Conservation (phyloP, 176 grass and related monocot species). For the Dactylis glomerata region DNA sequence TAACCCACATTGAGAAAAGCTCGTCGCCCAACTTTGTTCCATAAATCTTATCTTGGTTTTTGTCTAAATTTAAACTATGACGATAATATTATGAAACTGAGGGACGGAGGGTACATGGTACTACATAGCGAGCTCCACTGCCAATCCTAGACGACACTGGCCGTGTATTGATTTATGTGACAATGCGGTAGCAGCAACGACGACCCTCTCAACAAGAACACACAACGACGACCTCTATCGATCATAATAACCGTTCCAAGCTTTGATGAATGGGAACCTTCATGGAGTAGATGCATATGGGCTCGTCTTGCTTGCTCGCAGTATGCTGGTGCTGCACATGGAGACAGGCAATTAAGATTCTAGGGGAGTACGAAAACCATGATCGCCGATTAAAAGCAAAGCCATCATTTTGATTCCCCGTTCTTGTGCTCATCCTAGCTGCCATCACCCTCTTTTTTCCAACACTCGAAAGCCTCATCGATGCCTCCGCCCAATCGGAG, state of each 20-base stretch:
- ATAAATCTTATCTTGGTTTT: too few relatives aligned
- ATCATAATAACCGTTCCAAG: constrained; percentile 9
- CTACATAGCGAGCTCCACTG: background rate
- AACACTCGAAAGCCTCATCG: constrained; percentile 19
- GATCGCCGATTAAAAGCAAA: constrained; percentile 48
- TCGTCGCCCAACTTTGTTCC: too few relatives aligned
- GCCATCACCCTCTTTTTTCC: background rate
- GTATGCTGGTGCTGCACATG: background rate
- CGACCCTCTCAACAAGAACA: too few relatives aligned
- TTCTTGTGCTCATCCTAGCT: constrained; percentile 11
- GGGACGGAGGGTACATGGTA: too few relatives aligned
- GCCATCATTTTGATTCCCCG: constrained; percentile 40
- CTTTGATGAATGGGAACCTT: background rate
- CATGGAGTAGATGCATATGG: background rate
- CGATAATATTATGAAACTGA: too few relatives aligned
- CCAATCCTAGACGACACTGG: background rate
- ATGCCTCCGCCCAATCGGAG: background rate
- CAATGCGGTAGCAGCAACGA: background rate
- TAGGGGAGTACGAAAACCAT: constrained; percentile 18
- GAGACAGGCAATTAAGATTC: constrained; percentile 40
- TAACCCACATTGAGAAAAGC: too few relatives aligned
- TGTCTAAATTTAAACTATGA: too few relatives aligned
- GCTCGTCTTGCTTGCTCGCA: background rate
- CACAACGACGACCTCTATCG: too few relatives aligned
- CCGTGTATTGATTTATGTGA: constrained; percentile 9